These are phyloP conservation scores for Pseudocercospora crystallina DNA, from an alignment of 2,329 filamentous ascomycete genomes.

Conservation along the genomic window DNA sequence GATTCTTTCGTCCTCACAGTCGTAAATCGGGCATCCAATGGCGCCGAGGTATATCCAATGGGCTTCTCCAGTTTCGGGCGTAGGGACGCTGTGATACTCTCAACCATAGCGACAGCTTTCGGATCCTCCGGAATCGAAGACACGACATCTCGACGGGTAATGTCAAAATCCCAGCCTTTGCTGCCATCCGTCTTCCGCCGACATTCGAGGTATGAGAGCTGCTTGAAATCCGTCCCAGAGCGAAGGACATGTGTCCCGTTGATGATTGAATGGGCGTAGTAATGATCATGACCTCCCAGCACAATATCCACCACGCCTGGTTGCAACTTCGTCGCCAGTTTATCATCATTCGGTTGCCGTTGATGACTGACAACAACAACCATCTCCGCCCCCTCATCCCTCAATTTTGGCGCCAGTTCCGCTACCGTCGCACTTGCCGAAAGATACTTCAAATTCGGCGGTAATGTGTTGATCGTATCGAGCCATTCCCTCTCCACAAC, in stretches of 20 bases:
- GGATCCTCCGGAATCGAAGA: conserved; percentile 65
- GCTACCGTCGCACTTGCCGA: conserved; percentile 74
- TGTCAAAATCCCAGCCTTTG: conserved; percentile 67
- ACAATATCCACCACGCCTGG: conserved; percentile 76
- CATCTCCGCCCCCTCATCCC: conserved; percentile 76
- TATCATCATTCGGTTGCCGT: conserved; percentile 85
- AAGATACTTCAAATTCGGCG: conserved; percentile 77
- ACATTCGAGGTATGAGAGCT: conserved; percentile 83
- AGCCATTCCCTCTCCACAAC: conserved; percentile 86
- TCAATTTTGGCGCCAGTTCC: conserved; percentile 70
- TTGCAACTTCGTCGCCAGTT: conserved; percentile 70
- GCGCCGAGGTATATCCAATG: conserved; percentile 76
- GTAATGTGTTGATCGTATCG: conserved; percentile 82
- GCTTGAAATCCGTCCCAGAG: conserved; percentile 88
- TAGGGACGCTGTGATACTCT: conserved; percentile 69
- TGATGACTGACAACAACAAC: conserved; percentile 81
- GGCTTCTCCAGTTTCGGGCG: conserved; percentile 77
- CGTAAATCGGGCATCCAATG: conserved; percentile 81
- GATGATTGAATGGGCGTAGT: conserved; percentile 74
- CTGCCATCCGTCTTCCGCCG: conserved; percentile 54
- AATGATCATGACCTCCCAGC: conserved; percentile 87
- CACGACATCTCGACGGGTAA: conserved; percentile 48
- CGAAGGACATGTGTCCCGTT: conserved; percentile 82
- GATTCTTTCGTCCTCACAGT: conserved; percentile 76
- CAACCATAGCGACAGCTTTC: conserved; percentile 61